These are phyloP conservation scores for Sporothrix pallida DNA, from an alignment of 2,329 filamentous ascomycete genomes.

Conservation along the genomic window DNA sequence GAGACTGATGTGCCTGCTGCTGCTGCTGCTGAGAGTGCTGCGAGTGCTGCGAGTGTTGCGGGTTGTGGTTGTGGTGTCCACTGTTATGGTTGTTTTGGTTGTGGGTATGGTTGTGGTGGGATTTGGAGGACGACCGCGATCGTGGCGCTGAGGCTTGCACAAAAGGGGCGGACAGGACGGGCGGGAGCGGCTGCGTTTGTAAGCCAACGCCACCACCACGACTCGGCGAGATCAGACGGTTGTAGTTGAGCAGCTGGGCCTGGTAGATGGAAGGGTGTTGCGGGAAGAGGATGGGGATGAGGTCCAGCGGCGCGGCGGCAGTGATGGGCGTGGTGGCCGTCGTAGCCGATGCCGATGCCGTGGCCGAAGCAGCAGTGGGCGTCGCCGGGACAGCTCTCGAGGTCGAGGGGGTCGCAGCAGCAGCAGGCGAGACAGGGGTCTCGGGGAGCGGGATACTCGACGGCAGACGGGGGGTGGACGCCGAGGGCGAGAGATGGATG, in stretches of 20 bases:
- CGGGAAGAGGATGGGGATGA: constrained; percentile 63
- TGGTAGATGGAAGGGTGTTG: constrained; percentile 66
- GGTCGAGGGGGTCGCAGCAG: constrained; percentile 11
- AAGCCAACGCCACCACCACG: constrained; percentile 59
- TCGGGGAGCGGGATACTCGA: constrained; percentile 37
- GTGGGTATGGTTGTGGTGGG: constrained; percentile 56
- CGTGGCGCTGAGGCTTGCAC: constrained; percentile 60
- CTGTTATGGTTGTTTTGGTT: not conserved
- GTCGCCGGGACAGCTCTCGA: constrained; percentile 37
- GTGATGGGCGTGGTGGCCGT: constrained; percentile 13
- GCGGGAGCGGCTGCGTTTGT: constrained; percentile 61
- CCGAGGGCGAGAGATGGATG: constrained; percentile 44
- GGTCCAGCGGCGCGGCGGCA: constrained; percentile 50
- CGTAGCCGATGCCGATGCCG: no score
- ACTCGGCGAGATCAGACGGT: constrained; percentile 66
- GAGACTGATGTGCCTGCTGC: constrained; percentile 48
- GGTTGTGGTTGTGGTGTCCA: not conserved
- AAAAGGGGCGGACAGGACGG: constrained; percentile 61
- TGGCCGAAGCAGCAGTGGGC: constrained; percentile 27
- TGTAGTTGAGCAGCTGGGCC: constrained; percentile 68
- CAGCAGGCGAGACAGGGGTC: constrained; percentile 38
- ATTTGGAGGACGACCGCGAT: constrained; percentile 65
- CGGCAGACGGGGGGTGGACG: constrained; percentile 38
- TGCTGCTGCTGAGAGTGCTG: constrained; percentile 40
- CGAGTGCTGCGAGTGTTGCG: not conserved